Conservation (phyloP, 768 basidiomycete genomes). For the Hericium alpestre region DNA sequence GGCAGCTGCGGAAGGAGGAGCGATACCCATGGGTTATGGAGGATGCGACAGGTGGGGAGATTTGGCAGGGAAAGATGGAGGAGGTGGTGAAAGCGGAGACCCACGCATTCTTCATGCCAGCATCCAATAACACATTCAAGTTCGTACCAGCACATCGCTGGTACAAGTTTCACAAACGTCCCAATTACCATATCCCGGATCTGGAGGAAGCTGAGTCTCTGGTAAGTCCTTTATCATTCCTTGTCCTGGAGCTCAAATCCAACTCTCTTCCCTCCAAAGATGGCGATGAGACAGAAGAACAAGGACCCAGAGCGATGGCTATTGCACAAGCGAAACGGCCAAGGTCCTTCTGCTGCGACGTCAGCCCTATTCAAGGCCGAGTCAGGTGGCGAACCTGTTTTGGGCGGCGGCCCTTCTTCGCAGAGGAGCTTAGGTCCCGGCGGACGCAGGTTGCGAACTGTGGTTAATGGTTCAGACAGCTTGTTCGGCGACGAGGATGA, state of each 20-base stretch:
- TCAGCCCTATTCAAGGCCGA: slow-evolving; percentile 63
- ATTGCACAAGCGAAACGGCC: slow-evolving; percentile 49
- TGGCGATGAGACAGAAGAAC: slow-evolving; percentile 55
- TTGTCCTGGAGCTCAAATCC: slow-evolving; percentile 15
- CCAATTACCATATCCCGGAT: slow-evolving; percentile 61
- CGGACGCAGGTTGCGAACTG: slow-evolving; percentile 53
- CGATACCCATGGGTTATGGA: slow-evolving; percentile 90
- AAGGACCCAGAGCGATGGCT: slow-evolving; percentile 67
- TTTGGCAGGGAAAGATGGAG: slow-evolving; percentile 78
- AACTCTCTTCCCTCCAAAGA: slow-evolving; percentile 23
- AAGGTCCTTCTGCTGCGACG: slow-evolving; percentile 50
- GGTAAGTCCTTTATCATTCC: slow-evolving; percentile 29
- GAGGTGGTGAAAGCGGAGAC: slow-evolving; percentile 61
- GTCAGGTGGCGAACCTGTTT: slow-evolving; percentile 13
- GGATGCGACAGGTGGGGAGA: slow-evolving; percentile 57
- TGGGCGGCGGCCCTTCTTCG: slow-evolving; percentile 27
- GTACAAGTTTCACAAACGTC: slow-evolving; percentile 88
- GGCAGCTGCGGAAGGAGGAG: slow-evolving; percentile 77
- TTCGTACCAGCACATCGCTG: slow-evolving; percentile 82
- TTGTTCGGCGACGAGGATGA: slow-evolving; percentile 48
- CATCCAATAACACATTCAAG: slow-evolving; percentile 71
- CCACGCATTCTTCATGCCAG: slow-evolving; percentile 78
- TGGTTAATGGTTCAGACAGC: slow-evolving; percentile 53
- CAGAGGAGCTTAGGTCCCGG: slow-evolving; percentile 59
- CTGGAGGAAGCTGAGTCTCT: slow-evolving; percentile 58